phyloP scores from a whole-genome alignment of 2,329 filamentous ascomycete genomes.

The Xylariaceae sp. region DNA sequence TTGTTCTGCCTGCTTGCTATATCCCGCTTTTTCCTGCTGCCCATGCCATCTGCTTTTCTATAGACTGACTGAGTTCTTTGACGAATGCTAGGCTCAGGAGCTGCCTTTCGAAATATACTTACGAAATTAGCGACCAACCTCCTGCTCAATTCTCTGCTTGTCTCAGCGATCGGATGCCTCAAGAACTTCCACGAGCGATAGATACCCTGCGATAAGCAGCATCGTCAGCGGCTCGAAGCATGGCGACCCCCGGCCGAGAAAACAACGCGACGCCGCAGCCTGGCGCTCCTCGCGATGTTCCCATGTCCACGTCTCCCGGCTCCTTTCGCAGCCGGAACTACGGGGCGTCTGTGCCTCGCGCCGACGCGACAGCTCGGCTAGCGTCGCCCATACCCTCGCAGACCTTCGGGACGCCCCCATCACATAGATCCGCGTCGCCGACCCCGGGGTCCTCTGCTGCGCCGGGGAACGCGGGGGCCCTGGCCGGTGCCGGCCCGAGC shows the following conservation, averaged over 20 bases:
- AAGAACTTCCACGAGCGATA: too few relatives aligned
- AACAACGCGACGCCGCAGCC: slow-evolving; percentile 28
- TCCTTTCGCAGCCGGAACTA: slow-evolving; percentile 38
- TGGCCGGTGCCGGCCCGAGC: slow-evolving; percentile 57
- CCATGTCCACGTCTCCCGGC: slow-evolving; percentile 40
- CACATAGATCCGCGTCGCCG: slow-evolving; percentile 41
- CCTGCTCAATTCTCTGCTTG: too few relatives aligned
- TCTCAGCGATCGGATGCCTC: too few relatives aligned
- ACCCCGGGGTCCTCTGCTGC: slow-evolving; percentile 32
- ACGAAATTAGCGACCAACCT: too few relatives aligned
- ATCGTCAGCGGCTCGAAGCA: too few relatives aligned
- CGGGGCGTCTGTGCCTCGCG: slow-evolving; percentile 48
- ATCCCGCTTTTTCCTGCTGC: too few relatives aligned
- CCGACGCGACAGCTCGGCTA: slow-evolving; percentile 53
- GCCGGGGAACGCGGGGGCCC: slow-evolving; percentile 48
- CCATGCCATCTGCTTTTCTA: too few relatives aligned
- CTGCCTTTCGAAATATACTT: too few relatives aligned
- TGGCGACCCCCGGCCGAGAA: slow-evolving; percentile 30
- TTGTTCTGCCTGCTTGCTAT: too few relatives aligned
- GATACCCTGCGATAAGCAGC: too few relatives aligned
- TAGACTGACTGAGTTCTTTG: too few relatives aligned
- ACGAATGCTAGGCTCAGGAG: too few relatives aligned
- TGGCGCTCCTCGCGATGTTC: slow-evolving; percentile 28
- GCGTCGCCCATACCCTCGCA: slow-evolving; percentile 49
- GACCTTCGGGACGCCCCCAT: slow-evolving; percentile 34